Conservation (phyloP, 2,329 filamentous ascomycete genomes). For the Ceratocystis ficicola region DNA sequence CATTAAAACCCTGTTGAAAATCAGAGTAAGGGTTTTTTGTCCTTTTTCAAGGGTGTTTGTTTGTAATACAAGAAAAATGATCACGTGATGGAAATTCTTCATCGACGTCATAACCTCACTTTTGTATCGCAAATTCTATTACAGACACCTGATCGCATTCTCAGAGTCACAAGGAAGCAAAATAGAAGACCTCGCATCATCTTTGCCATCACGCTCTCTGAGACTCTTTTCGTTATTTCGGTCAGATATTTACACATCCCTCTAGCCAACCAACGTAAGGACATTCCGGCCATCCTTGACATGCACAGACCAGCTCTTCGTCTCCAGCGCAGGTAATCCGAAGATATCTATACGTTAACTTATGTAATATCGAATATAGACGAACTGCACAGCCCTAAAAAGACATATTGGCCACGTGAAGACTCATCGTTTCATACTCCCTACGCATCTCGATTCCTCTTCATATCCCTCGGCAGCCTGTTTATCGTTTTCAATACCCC, state of each 20-base stretch:
- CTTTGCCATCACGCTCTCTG: not conserved
- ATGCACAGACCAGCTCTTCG: conserved; percentile 1
- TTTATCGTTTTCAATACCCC: not conserved
- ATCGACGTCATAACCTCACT: not conserved
- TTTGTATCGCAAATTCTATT: not conserved
- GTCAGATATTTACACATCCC: not conserved
- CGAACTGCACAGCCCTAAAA: not conserved
- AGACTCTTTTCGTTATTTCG: not conserved
- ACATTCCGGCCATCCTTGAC: not conserved
- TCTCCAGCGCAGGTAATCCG: not conserved
- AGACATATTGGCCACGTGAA: not conserved
- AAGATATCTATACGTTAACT: not conserved
- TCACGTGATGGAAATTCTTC: not conserved
- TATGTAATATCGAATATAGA: not conserved
- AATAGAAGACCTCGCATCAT: not conserved
- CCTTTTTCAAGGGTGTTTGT: not conserved
- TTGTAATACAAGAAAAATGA: not conserved
- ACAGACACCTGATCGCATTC: not conserved
- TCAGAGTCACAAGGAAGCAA: not conserved
- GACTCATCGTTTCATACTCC: not conserved
- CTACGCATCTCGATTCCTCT: not conserved
- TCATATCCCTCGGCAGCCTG: not conserved
- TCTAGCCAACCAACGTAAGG: not conserved
- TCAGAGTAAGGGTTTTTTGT: not conserved
- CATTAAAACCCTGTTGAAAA: not conserved